Conservation (phyloP, 2,329 filamentous ascomycete species). For the Whalleya microplaca region DNA sequence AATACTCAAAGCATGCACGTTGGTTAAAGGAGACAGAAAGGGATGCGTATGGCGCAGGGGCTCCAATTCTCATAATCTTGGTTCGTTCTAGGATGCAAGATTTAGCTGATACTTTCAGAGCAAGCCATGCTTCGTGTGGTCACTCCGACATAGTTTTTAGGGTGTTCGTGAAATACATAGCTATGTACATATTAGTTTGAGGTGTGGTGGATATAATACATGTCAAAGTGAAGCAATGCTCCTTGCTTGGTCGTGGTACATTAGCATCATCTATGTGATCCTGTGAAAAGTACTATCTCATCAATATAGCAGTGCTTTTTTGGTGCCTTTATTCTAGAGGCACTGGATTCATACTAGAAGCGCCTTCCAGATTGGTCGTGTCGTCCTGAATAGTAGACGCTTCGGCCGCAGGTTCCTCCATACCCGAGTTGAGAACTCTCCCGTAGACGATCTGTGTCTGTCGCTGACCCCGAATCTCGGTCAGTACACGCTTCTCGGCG, state of each 20-base stretch:
- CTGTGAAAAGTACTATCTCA: neutral
- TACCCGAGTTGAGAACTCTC: slow-evolving; percentile 21
- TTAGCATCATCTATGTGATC: neutral
- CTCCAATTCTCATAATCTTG: too few relatives aligned
- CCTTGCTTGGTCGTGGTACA: neutral
- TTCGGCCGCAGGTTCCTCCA: slow-evolving; percentile 7
- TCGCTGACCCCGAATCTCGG: slow-evolving; percentile 30
- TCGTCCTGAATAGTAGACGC: slow-evolving; percentile 7
- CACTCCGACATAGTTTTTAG: neutral
- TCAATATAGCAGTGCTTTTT: neutral
- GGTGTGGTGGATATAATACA: neutral
- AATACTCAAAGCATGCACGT: too few relatives aligned
- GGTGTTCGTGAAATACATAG: neutral
- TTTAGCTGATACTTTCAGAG: neutral
- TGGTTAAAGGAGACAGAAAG: too few relatives aligned
- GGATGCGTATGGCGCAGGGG: too few relatives aligned
- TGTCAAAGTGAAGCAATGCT: neutral
- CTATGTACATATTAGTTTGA: neutral
- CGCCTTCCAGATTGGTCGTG: neutral
- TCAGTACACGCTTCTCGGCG: slow-evolving; percentile 31
- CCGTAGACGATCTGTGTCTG: slow-evolving; percentile 29
- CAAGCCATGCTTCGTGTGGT: neutral
- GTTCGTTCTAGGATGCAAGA: neutral
- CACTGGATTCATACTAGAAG: neutral
- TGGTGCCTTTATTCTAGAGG: neutral